Percentiles rank a stretch among this genome's conserved stretches.
Evolutionary conservation across 768 basidiomycete species (phyloP).

Genomic region (Tubosaeta sp.): DNA sequence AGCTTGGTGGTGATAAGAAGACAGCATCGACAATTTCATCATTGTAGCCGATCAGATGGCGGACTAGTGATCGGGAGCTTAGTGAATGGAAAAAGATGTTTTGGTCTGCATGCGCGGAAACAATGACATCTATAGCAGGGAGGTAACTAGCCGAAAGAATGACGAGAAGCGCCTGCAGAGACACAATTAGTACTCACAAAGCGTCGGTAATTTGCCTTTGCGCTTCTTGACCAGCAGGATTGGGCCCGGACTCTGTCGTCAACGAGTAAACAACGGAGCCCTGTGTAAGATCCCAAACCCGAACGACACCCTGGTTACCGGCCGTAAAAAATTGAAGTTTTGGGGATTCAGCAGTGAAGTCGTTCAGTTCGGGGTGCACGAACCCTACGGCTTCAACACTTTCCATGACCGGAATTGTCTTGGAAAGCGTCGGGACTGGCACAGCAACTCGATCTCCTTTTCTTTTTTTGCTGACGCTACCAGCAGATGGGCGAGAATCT

Average conservation of each 20-base stretch:
- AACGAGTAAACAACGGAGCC: constrained; percentile 61
- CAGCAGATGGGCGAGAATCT: not conserved
- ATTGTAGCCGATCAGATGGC: constrained; percentile 94
- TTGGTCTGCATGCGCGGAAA: constrained; percentile 92
- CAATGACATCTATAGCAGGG: constrained; percentile 55
- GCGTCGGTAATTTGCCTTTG: constrained; percentile 80
- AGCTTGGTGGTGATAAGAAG: constrained; percentile 56
- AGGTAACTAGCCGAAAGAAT: constrained; percentile 54
- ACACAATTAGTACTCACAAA: constrained; percentile 54
- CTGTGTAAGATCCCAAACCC: constrained; percentile 76
- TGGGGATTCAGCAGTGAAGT: constrained; percentile 31
- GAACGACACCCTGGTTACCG: constrained; percentile 83
- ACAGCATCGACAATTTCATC: constrained; percentile 93
- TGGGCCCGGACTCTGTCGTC: constrained; percentile 37
- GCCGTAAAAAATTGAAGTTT: constrained; percentile 77
- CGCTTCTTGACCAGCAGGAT: constrained; percentile 56
- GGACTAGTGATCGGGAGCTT: constrained; percentile 53
- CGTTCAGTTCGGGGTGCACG: constrained; percentile 46
- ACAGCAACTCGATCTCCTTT: constrained; percentile 44
- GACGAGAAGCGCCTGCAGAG: constrained; percentile 12
- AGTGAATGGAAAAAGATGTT: constrained; percentile 92
- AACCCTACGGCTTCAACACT: constrained; percentile 85
- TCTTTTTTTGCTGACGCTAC: constrained; percentile 27
- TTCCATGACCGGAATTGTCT: constrained; percentile 81
- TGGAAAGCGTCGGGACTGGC: constrained; percentile 53